phyloP scores from a whole-genome alignment of 371 early-diverging fungal genomes.

The Batrachochytrium dendrobatidis region DNA sequence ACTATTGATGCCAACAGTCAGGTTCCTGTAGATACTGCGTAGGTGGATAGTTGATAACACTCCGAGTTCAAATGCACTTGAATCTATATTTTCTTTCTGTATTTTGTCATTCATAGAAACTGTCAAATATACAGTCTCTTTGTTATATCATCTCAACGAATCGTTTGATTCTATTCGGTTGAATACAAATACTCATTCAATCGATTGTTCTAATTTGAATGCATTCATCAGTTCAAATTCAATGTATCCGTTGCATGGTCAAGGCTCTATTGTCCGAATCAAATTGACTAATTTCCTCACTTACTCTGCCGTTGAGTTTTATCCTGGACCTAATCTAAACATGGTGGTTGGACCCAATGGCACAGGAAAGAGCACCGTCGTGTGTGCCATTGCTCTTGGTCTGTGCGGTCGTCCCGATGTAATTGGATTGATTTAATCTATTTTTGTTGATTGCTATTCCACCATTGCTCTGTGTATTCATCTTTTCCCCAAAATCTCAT shows the following conservation, averaged over 20 bases:
- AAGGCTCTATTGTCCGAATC: constrained; percentile 61
- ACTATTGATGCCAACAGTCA: too few relatives aligned
- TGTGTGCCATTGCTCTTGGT: constrained; percentile 95
- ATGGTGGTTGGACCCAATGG: constrained; percentile 98
- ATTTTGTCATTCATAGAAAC: too few relatives aligned
- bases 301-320: constrained; percentile 76
- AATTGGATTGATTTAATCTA: constrained; percentile 8
- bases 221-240: too few relatives aligned
- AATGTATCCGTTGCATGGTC: neutral
- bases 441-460: neutral
- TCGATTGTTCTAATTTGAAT: too few relatives aligned
- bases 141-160: too few relatives aligned
- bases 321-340: constrained; percentile 88
- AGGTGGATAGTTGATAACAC: too few relatives aligned
- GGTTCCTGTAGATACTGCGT: too few relatives aligned
- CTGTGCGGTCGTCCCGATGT: constrained; percentile 84
- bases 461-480: neutral
- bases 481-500: neutral
- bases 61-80: too few relatives aligned
- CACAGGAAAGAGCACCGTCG: constrained; percentile 97
- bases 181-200: too few relatives aligned
- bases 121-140: too few relatives aligned
- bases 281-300: constrained; percentile 83
- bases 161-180: too few relatives aligned
- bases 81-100: too few relatives aligned